These are phyloP conservation scores for Aspergillus cristatus DNA, from an alignment of 495 filamentous ascomycete species.

Conservation along the genomic window DNA sequence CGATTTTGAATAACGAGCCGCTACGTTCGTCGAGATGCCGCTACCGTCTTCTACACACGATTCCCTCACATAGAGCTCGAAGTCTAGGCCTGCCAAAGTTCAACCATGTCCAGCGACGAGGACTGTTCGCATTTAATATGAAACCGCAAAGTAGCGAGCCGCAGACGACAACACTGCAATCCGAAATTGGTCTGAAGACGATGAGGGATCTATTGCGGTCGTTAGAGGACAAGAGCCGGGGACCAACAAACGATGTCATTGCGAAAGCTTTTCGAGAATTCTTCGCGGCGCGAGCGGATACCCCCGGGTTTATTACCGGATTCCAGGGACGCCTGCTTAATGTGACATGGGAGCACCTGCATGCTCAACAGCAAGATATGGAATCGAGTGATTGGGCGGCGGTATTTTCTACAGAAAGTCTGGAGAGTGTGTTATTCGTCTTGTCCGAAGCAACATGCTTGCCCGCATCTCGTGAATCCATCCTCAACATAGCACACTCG, in stretches of 20 bases:
- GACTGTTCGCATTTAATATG: conserved; percentile 27
- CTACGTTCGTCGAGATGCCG: conserved; percentile 38
- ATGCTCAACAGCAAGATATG: conserved; percentile 23
- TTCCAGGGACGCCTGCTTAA: conserved; percentile 53
- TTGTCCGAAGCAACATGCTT: conserved; percentile 29
- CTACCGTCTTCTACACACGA: conserved; percentile 25
- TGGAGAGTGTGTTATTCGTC: conserved; percentile 37
- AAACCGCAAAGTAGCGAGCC: conserved; percentile 11
- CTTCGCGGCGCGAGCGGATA: conserved; percentile 44
- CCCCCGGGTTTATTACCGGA: conserved; percentile 45
- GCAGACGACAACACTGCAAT: conserved; percentile 19
- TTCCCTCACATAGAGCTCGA: conserved; percentile 21
- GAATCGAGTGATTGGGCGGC: conserved; percentile 26
- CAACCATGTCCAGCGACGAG: conserved; percentile 20
- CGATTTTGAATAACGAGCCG: conserved; percentile 57
- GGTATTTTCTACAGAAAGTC: conserved; percentile 40
- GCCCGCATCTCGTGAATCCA: conserved; percentile 21
- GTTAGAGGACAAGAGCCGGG: conserved; percentile 31
- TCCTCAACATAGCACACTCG: conserved; percentile 44
- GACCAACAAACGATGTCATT: conserved; percentile 50
- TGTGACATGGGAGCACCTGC: conserved; percentile 51
- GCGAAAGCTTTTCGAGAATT: conserved; percentile 55
- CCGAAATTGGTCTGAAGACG: conserved; percentile 32
- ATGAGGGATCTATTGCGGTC: conserved; percentile 36
- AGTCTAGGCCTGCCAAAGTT: conserved; percentile 6